Percentiles rank a stretch among this genome's conserved stretches.
Evolutionary conservation across 192 early-diverging fungal species (phyloP).

Genomic region (Podila epigama): DNA sequence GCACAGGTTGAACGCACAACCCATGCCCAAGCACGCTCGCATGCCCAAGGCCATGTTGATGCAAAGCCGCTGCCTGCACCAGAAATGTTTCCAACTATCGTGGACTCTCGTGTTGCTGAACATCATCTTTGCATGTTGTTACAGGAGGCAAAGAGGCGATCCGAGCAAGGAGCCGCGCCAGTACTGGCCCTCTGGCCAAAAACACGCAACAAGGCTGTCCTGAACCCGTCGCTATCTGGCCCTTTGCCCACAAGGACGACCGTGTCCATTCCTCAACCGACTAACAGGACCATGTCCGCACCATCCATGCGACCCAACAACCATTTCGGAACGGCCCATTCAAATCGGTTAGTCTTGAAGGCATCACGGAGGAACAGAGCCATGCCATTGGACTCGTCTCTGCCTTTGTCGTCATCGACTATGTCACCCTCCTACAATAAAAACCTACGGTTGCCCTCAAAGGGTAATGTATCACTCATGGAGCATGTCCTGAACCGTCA

Average conservation of each 20-base stretch:
- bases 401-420: background rate
- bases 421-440: no score
- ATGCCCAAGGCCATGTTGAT: no score
- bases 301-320: slow-evolving; percentile 9
- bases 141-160: slow-evolving; percentile 31
- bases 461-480: slow-evolving; percentile 33
- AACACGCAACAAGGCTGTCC: slow-evolving; percentile 10
- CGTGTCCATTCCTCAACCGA: slow-evolving; percentile 13
- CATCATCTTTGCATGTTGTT: slow-evolving; percentile 30
- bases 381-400: slow-evolving; percentile 5
- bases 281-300: slow-evolving; percentile 17
- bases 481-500: slow-evolving; percentile 45
- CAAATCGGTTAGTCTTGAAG: slow-evolving; percentile 2
- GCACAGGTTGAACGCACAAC: no score
- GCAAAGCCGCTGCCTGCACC: background rate
- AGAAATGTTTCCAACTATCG: slow-evolving; percentile 2
- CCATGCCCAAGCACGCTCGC: no score
- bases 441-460: slow-evolving; percentile 11
- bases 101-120: slow-evolving; percentile 20
- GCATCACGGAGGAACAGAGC: slow-evolving; percentile 10
- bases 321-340: background rate
- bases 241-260: slow-evolving; percentile 4
- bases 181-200: slow-evolving; percentile 32
- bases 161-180: slow-evolving; percentile 11
- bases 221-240: slow-evolving; percentile 21